A percentile compares a stretch with the other conserved stretches of the same genome.
Evolutionary conservation across 2,329 filamentous ascomycete species (phyloP).

Genomic region (Sclerotinia trifoliorum): DNA sequence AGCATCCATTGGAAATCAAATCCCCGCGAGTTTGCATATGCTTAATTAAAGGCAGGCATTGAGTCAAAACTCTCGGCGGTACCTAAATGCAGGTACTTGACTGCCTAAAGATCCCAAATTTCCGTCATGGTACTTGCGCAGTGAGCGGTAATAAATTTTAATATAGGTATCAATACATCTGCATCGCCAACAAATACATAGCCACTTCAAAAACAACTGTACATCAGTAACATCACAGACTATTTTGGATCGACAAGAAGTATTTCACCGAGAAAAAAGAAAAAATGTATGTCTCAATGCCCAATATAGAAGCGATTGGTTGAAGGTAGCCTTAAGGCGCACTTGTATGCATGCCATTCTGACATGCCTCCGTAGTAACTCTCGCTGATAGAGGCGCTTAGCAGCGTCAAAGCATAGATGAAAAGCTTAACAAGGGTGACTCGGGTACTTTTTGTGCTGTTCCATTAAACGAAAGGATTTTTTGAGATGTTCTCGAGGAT

Average conservation of each 20-base stretch:
- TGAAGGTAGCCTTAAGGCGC: not conserved
- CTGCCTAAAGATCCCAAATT: not conserved
- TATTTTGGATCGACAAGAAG: not conserved
- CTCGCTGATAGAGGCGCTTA: conserved; percentile 14
- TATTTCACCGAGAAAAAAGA: not conserved
- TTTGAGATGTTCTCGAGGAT: not conserved
- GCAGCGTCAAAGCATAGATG: conserved; percentile 10
- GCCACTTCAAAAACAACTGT: not conserved
- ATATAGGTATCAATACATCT: conserved; percentile 11
- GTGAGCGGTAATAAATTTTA: not conserved
- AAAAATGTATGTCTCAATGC: conserved; percentile 7
- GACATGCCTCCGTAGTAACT: conserved; percentile 1
- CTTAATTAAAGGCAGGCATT: not conserved
- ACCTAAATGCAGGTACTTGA: conserved; percentile 17
- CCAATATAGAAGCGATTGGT: conserved; percentile 15
- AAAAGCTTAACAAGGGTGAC: not conserved
- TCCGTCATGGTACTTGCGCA: conserved; percentile 7
- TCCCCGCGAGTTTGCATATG: conserved; percentile 10
- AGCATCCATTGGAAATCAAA: too few species aligned
- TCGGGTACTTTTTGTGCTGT: not conserved
- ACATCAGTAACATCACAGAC: not conserved
- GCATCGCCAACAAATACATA: conserved; percentile 17
- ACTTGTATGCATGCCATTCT: not conserved
- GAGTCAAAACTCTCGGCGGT: conserved; percentile 7
- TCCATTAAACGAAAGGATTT: conserved; percentile 4